phyloP scores from a whole-genome alignment of 164 flowering plant genomes.

The Aristolochia californica region DNA sequence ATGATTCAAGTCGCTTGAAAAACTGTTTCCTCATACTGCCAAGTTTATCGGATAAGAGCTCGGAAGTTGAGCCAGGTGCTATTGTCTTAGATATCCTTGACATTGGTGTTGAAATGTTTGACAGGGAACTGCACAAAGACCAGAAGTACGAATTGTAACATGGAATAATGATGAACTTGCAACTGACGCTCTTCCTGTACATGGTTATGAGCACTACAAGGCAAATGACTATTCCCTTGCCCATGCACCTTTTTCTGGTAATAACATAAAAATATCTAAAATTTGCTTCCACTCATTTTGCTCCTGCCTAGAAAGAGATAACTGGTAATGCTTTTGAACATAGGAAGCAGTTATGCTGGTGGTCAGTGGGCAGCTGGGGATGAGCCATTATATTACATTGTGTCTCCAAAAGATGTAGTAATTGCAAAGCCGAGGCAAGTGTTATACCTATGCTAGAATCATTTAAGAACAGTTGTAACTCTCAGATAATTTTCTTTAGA shows the following conservation, averaged over 20 bases:
- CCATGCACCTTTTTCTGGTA: slow-evolving; percentile 94
- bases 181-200: slow-evolving; percentile 92
- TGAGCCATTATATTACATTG: slow-evolving; percentile 91
- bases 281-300: not conserved
- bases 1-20: not conserved
- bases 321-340: slow-evolving; percentile 15
- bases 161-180: slow-evolving; percentile 98
- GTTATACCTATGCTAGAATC: slow-evolving; percentile 1
- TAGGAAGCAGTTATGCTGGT: slow-evolving; percentile 97
- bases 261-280: not conserved
- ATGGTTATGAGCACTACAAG: slow-evolving; percentile 98
- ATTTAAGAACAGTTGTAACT: not conserved
- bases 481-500: no score
- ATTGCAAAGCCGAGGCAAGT: slow-evolving; percentile 94
- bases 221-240: slow-evolving; percentile 94
- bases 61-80: no score
- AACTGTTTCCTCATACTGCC: not conserved
- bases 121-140: slow-evolving; percentile 96
- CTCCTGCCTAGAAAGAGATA: not conserved
- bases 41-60: not conserved
- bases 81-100: no score
- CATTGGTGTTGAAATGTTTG: not conserved
- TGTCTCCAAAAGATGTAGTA: slow-evolving; percentile 93
- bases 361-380: slow-evolving; percentile 99
- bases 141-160: slow-evolving; percentile 84